Percentiles rank a stretch among this genome's conserved stretches.
Conservation (phyloP, 495 filamentous ascomycete species). For the Astrothelium subdiscretum region DNA sequence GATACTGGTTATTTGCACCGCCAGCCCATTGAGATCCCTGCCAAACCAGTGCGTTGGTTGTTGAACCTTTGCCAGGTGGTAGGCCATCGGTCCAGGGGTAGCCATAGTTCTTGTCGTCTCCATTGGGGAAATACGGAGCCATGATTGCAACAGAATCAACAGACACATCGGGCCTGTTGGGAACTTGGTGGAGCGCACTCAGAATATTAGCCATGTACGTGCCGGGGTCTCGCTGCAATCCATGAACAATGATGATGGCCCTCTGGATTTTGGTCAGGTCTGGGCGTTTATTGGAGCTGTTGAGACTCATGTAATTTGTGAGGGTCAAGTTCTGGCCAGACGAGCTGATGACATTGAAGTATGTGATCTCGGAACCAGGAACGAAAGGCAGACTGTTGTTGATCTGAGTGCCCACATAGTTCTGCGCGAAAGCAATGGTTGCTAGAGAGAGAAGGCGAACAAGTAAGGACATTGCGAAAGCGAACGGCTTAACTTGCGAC, state of each 20-base stretch:
- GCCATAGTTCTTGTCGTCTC: conserved; percentile 14
- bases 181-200: conserved; percentile 9
- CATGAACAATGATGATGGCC: conserved; percentile 2
- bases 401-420: background rate
- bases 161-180: conserved; percentile 7
- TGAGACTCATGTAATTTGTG: conserved; percentile 1
- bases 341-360: background rate
- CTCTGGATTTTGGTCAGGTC: background rate
- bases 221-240: conserved; percentile 5
- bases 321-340: background rate
- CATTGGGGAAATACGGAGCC: conserved; percentile 15
- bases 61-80: conserved; percentile 7
- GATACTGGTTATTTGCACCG: conserved; percentile 16
- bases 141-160: conserved; percentile 11
- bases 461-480: background rate
- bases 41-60: conserved; percentile 17
- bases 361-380: background rate
- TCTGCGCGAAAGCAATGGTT: background rate
- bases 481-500: background rate
- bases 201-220: conserved; percentile 13
- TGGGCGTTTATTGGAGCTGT: background rate
- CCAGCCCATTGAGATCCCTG: conserved; percentile 15
- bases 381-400: background rate
- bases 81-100: conserved; percentile 17
- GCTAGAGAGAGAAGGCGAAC: background rate